Conservation (phyloP, 1,139 yeast genomes). For the Pichia sp. region DNA sequence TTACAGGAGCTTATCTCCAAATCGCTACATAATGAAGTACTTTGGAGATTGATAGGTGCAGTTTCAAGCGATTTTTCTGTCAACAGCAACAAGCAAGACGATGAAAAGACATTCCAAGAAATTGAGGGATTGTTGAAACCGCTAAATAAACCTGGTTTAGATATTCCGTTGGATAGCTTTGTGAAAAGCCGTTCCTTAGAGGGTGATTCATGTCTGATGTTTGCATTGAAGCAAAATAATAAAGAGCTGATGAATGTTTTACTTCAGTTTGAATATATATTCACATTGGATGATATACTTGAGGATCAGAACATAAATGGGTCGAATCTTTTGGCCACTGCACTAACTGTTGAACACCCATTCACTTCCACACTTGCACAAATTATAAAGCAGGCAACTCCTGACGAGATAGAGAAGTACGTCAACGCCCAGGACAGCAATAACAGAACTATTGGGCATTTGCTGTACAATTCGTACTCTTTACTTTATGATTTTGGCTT, state of each 20-base stretch:
- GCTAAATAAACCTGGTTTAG: conserved; percentile 26
- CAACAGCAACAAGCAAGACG: conserved; percentile 21
- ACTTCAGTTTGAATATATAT: conserved; percentile 43
- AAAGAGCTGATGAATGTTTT: conserved; percentile 45
- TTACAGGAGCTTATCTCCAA: conserved; percentile 33
- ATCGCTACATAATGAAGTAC: conserved; percentile 47
- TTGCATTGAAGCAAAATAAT: conserved; percentile 46
- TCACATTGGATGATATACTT: conserved; percentile 62
- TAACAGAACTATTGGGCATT: conserved; percentile 68
- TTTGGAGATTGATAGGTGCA: conserved; percentile 52
- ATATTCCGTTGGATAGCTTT: conserved; percentile 39
- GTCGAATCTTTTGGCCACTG: conserved; percentile 55
- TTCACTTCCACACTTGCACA: conserved; percentile 47
- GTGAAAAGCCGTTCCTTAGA: conserved; percentile 46
- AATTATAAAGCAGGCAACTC: conserved; percentile 43
- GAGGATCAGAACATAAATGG: conserved; percentile 53
- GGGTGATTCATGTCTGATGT: conserved; percentile 67
- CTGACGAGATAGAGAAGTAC: conserved; percentile 38
- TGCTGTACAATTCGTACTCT: conserved; percentile 55
- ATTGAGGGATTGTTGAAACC: conserved; percentile 17
- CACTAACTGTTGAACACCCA: conserved; percentile 53
- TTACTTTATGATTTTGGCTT: conserved; percentile 54
- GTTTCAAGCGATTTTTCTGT: conserved; percentile 23
- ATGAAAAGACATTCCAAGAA: conserved; percentile 16
- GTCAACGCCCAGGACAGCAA: conserved; percentile 48